Conservation (phyloP, 176 grass and related monocot species). For the Eleusine indica region DNA sequence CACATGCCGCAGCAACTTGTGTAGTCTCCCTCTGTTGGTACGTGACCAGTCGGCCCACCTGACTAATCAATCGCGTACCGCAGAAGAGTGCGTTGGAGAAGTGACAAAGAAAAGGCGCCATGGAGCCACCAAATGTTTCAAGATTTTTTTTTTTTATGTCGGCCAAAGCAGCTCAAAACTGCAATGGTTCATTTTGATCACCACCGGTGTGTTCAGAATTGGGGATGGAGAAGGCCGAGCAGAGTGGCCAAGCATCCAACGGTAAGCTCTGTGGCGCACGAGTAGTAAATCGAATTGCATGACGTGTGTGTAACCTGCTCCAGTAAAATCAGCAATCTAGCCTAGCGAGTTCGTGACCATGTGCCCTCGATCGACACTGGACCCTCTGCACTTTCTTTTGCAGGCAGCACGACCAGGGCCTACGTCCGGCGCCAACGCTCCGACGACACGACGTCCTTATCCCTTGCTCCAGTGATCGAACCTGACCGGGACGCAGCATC, state of each 20-base stretch:
- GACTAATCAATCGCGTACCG: neutral
- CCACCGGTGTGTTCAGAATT: no score
- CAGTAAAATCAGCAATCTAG: neutral
- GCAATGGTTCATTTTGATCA: no score
- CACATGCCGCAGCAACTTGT: neutral
- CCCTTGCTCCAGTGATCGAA: neutral
- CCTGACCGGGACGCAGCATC: neutral
- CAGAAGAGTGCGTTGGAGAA: neutral
- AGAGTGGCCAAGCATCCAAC: neutral
- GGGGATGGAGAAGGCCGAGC: neutral
- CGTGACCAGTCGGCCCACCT: neutral
- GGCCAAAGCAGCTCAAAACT: no score
- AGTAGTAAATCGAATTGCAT: no score
- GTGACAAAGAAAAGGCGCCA: neutral
- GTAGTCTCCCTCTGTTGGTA: neutral
- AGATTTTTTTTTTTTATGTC: neutral
- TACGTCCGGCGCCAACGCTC: neutral
- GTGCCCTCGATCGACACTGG: neutral
- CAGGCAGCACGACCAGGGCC: neutral
- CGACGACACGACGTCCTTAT: conserved; percentile 22
- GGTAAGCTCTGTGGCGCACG: no score
- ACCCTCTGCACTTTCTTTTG: neutral
- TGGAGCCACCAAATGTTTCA: neutral
- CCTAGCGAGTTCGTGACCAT: neutral
- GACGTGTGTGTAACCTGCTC: neutral